These are phyloP conservation scores for Hirsutella rhossiliensis DNA, from an alignment of 2,329 filamentous ascomycete species.

Conservation along the genomic window DNA sequence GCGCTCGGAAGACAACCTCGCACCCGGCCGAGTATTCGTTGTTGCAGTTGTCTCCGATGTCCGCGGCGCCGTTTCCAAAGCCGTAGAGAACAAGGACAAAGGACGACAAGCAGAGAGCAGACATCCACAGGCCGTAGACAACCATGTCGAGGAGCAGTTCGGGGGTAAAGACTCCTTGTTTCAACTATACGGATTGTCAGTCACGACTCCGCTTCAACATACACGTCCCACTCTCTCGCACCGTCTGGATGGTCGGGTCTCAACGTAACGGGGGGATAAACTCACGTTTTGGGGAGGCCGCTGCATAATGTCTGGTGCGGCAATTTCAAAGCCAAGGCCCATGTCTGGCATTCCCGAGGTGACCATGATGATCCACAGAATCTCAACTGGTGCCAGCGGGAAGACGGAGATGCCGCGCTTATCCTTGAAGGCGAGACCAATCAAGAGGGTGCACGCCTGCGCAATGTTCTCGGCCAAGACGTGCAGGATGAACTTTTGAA, in stretches of 20 bases:
- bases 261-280: background rate
- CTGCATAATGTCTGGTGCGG: constrained; percentile 55
- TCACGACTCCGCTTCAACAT: background rate
- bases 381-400: constrained; percentile 60
- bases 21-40: constrained; percentile 38
- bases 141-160: constrained; percentile 56
- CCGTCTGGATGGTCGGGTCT: too few species aligned
- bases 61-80: constrained; percentile 30
- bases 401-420: constrained; percentile 51
- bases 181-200: constrained; percentile 12
- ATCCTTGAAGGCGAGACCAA: constrained; percentile 62
- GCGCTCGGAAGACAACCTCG: constrained; percentile 53
- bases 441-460: constrained; percentile 54
- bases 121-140: constrained; percentile 56
- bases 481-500: constrained; percentile 61
- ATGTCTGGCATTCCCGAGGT: constrained; percentile 64
- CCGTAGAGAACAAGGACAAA: constrained; percentile 41
- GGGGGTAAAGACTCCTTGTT: constrained; percentile 48
- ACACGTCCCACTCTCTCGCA: too few species aligned
- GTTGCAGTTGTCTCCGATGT: constrained; percentile 50
- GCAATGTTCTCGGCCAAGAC: constrained; percentile 58
- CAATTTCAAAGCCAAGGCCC: constrained; percentile 60
- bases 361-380: constrained; percentile 71
- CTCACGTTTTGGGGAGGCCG: constrained; percentile 54
- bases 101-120: constrained; percentile 40